Base-by-base conservation (phyloP, 768 basidiomycete species). In the Tylopilus sp. region DNA sequence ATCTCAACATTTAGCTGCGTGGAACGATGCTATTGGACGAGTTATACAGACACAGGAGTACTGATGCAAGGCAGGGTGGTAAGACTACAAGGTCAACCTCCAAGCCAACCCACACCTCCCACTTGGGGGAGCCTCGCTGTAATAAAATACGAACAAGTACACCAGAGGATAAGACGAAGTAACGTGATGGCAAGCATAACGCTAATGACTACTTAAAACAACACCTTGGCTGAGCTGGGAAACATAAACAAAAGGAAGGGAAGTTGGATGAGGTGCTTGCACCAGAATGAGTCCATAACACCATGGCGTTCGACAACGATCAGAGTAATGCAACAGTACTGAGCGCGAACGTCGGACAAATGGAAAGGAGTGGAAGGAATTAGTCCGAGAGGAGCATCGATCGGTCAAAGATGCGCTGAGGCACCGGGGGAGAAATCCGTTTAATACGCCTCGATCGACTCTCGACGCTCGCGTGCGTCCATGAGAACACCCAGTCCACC, bases 391-490 rank as follows among this genome's bases (percentile, higher is more conserved):
- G 54, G 48, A 40, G 44, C 39, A 41, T 25, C 6, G 47, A 45
- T 48, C 48, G 41, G 46, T 46, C 48, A 56, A 55, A 48, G 44
- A 44, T 38, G n/a, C 45, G 33, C 43, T 33, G 42, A 48, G 50
- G 51, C 41, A 40, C 26, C 38, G 51, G 31, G 13, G n/a, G 42
- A 47, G 13, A 51, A 50, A 38, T 33, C 39, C 52, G 8, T 48
- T 83, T 69, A 88, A 68, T 77, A 88, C 30, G 78, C 84, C 67
- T 87, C 86, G 59, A 89, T 78, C 58, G 80, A 71, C 68, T 88
- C 88, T 56, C 89, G 75, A 64, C 86, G 80, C 74, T 90, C 89
- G 54, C 89, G 81, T 30, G 89, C 87, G 61, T 79, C 86, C 79
- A 91, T 83, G 59, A 92, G 79, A 64, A 80, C 80, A 49, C 85